Conservation (phyloP, 192 early-diverging fungal species). For the Coemansia aciculifera region DNA sequence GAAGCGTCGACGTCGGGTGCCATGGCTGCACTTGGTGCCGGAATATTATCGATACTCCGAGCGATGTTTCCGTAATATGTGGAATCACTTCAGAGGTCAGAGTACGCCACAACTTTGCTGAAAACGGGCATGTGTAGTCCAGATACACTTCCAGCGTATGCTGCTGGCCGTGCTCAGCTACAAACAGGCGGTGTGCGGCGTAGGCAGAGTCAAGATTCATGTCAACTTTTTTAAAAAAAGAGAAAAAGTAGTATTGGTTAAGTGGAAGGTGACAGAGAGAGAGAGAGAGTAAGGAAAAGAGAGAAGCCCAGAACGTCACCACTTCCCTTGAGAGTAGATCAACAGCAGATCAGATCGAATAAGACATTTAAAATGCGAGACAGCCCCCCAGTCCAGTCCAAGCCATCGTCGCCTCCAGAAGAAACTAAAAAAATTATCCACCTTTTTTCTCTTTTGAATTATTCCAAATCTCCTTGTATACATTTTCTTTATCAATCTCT, state of each 20-base stretch:
- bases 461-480: background rate
- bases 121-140: slow-evolving; percentile 64
- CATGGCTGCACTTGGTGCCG: slow-evolving; percentile 85
- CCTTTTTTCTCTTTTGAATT: background rate
- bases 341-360: background rate
- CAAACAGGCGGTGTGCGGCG: slow-evolving; percentile 29
- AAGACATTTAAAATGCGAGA: background rate
- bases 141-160: slow-evolving; percentile 51
- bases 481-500: background rate
- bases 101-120: slow-evolving; percentile 61
- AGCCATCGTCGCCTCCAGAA: background rate
- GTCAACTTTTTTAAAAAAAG: background rate
- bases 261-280: background rate
- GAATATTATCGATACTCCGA: slow-evolving; percentile 64
- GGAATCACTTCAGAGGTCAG: slow-evolving; percentile 60
- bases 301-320: background rate
- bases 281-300: background rate
- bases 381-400: background rate
- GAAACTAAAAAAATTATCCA: background rate
- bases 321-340: background rate
- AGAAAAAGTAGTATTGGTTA: background rate
- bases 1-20: slow-evolving; percentile 72
- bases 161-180: background rate
- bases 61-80: slow-evolving; percentile 44
- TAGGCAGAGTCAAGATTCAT: slow-evolving; percentile 33